Evolutionary conservation across 805 yeast species (phyloP).

Genomic region (Myxozyma vanderwaltii): DNA sequence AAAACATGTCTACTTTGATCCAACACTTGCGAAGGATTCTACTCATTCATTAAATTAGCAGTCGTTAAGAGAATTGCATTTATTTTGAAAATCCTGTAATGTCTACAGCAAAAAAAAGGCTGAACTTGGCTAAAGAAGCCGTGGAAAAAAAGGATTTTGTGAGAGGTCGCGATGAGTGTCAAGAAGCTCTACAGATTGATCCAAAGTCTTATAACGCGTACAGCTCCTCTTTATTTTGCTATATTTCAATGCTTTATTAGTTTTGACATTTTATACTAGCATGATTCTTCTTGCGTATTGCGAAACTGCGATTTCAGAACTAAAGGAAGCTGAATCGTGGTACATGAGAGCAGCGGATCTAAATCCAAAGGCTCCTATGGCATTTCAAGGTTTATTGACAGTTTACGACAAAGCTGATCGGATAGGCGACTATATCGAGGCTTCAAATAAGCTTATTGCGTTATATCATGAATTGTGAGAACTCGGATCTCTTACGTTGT

Average conservation of each 20-base stretch:
- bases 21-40: background rate
- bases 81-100: background rate
- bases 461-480: constrained; percentile 29
- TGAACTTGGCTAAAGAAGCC: constrained; percentile 38
- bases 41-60: background rate
- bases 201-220: constrained; percentile 63
- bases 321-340: constrained; percentile 54
- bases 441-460: constrained; percentile 31
- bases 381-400: constrained; percentile 77
- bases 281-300: constrained; percentile 29
- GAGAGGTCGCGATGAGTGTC: constrained; percentile 58
- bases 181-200: constrained; percentile 60
- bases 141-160: constrained; percentile 57
- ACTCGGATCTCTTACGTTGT: background rate
- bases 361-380: constrained; percentile 53
- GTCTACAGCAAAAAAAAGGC: constrained; percentile 18
- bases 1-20: background rate
- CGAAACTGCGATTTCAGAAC: constrained; percentile 37
- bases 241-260: background rate
- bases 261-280: constrained; percentile 17
- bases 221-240: constrained; percentile 40
- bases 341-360: constrained; percentile 49
- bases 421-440: constrained; percentile 30
- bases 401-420: constrained; percentile 35
- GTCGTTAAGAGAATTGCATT: background rate